These are phyloP conservation scores for Russula compacta DNA, from an alignment of 768 basidiomycete species.

Conservation along the genomic window DNA sequence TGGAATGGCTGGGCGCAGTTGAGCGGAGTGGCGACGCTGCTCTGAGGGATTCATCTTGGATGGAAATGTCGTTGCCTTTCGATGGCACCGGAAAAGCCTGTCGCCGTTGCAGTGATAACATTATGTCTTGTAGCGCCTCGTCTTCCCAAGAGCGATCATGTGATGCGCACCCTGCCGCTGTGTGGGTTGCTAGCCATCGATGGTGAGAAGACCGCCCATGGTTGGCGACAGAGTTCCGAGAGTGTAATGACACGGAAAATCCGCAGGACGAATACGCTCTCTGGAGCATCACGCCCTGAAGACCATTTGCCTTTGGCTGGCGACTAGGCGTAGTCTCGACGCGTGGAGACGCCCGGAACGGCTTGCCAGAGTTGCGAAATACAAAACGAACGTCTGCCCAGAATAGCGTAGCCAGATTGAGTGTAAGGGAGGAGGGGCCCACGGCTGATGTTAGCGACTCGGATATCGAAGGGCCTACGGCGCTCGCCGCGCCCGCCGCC, in stretches of 20 bases:
- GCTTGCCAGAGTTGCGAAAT: constrained; percentile 1
- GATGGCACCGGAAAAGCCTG: background rate
- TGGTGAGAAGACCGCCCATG: background rate
- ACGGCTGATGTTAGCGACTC: background rate
- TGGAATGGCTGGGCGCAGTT: background rate
- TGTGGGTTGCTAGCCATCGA: background rate
- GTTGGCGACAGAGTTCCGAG: background rate
- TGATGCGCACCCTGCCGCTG: background rate
- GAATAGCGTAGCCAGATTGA: constrained; percentile 6
- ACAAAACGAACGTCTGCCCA: constrained; percentile 12
- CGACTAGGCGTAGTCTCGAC: background rate
- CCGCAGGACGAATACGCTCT: background rate
- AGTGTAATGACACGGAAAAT: background rate
- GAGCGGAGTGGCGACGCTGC: constrained; percentile 3
- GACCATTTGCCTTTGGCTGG: background rate
- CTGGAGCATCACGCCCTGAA: background rate
- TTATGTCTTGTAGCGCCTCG: constrained; percentile 3
- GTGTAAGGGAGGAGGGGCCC: background rate
- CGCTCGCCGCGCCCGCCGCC: too few species aligned
- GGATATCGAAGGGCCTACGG: too few species aligned
- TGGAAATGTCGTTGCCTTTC: background rate
- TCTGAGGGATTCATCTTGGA: constrained; percentile 1
- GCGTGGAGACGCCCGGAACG: background rate
- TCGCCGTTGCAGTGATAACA: background rate
- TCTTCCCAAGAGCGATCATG: constrained; percentile 8